phyloP scores from a whole-genome alignment of 139 green algal species.

The Diplosphaera chodatii region DNA sequence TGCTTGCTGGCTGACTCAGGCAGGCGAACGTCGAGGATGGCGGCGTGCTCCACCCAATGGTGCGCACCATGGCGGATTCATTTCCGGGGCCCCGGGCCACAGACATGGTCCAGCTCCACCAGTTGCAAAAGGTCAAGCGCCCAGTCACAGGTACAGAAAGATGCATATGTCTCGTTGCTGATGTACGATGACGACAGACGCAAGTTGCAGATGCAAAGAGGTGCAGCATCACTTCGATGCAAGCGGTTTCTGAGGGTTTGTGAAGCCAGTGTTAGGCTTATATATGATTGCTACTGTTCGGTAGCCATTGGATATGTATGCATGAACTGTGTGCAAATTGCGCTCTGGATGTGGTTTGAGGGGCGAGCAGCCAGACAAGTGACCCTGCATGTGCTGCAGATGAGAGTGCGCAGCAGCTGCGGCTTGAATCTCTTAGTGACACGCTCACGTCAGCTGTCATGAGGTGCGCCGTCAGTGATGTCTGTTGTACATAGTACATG shows the following conservation, averaged over 20 bases:
- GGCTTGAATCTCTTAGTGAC: constrained; percentile 19
- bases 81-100: constrained; percentile 4
- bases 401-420: constrained; percentile 3
- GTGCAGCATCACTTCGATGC: too few relatives aligned
- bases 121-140: constrained; percentile 24
- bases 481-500: too few relatives aligned
- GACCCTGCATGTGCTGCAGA: constrained; percentile 10
- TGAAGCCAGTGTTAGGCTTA: too few relatives aligned
- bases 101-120: constrained; percentile 20
- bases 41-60: not conserved
- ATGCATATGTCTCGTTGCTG: too few relatives aligned
- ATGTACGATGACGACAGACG: too few relatives aligned
- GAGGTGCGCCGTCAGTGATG: too few relatives aligned
- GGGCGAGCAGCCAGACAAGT: not conserved
- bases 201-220: too few relatives aligned
- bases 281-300: too few relatives aligned
- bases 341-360: not conserved
- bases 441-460: constrained; percentile 19
- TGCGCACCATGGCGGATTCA: not conserved
- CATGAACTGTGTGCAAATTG: too few relatives aligned
- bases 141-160: not conserved
- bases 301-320: too few relatives aligned
- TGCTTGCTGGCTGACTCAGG: too few relatives aligned
- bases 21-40: not conserved
- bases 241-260: too few relatives aligned